Conservation (phyloP, 2,329 filamentous ascomycete genomes). For the Penicillium concentricum region DNA sequence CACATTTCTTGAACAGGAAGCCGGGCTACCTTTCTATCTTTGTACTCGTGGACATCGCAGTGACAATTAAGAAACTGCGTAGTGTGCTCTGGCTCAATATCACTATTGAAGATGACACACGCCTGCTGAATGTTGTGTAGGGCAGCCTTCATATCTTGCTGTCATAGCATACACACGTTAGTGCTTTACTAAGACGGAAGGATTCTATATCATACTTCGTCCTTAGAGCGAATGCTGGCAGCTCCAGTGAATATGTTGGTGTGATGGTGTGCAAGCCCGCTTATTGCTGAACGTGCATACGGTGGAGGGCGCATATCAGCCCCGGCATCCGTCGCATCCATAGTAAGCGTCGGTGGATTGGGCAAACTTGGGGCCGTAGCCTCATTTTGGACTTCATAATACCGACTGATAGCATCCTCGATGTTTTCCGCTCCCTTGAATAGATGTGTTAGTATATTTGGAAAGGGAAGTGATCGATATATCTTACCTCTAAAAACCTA, state of each 20-base stretch:
- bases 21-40: constrained; percentile 37
- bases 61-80: constrained; percentile 37
- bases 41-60: constrained; percentile 45
- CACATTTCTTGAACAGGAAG: constrained; percentile 43
- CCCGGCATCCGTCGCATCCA: neutral
- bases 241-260: neutral
- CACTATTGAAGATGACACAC: constrained; percentile 46
- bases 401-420: constrained; percentile 13
- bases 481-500: constrained; percentile 9
- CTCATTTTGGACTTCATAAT: constrained; percentile 4
- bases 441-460: neutral
- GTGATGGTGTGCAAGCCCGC: neutral
- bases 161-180: neutral
- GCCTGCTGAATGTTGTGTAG: constrained; percentile 43
- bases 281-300: neutral
- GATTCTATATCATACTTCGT: neutral
- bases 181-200: neutral
- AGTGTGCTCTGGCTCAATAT: constrained; percentile 51
- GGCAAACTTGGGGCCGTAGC: neutral
- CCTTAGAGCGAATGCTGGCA: neutral
- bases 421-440: constrained; percentile 1
- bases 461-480: neutral
- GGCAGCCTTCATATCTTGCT: constrained; percentile 29
- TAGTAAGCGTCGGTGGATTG: neutral
- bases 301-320: neutral